Conservation (phyloP, 2,329 filamentous ascomycete species). For the Alternaria brassicicola region DNA sequence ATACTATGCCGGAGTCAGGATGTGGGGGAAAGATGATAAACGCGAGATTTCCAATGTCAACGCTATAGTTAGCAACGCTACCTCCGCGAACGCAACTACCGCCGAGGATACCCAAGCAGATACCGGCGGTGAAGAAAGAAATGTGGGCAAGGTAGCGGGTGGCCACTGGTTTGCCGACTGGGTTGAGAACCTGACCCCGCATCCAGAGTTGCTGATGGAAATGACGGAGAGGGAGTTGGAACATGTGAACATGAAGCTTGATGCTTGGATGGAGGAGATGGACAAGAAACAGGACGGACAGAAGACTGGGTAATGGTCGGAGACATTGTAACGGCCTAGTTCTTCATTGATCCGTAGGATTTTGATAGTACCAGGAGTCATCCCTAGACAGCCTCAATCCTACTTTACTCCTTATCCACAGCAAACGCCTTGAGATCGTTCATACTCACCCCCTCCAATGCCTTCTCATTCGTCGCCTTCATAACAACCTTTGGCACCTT, state of each 20-base stretch:
- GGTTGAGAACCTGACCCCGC: neutral
- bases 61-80: neutral
- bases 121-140: neutral
- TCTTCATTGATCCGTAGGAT: neutral
- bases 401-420: constrained; percentile 42
- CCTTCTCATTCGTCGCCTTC: constrained; percentile 60
- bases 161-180: neutral
- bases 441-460: constrained; percentile 55
- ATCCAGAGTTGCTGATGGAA: neutral
- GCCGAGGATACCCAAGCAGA: neutral
- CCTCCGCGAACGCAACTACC: neutral
- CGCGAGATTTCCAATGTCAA: neutral
- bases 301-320: neutral
- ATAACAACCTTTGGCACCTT: constrained; percentile 58
- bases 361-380: no score
- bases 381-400: neutral
- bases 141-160: neutral
- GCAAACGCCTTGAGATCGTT: constrained; percentile 60
- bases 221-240: neutral
- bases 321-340: neutral
- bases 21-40: neutral
- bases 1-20: neutral
- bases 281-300: neutral
- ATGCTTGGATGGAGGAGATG: neutral
- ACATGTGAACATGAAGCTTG: neutral